These are phyloP conservation scores for Cucurbita pepo DNA, from an alignment of 306 rosid genomes.

Conservation along the genomic window DNA sequence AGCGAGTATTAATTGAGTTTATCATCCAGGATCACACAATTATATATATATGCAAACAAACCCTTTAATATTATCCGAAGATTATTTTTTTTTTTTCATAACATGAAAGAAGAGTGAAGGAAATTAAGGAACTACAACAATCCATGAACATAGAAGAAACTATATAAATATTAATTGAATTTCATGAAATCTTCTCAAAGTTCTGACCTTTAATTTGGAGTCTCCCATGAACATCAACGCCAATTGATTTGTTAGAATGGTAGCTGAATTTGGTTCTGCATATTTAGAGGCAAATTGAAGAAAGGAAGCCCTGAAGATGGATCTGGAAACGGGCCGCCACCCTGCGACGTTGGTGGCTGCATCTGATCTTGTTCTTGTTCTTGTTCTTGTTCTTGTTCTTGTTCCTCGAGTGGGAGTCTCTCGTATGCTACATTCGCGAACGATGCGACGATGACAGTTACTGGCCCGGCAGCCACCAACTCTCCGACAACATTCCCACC, in stretches of 20 bases:
- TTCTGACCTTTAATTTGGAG: slow-evolving; percentile 37
- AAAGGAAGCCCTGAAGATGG: slow-evolving; percentile 63
- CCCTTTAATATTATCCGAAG: background rate
- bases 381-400: slow-evolving; percentile 14
- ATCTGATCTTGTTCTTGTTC: slow-evolving; percentile 18
- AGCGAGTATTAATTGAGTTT: background rate
- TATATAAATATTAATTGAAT: background rate
- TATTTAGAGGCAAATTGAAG: slow-evolving; percentile 65
- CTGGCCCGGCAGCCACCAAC: slow-evolving; percentile 69
- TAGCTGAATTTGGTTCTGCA: slow-evolving; percentile 64
- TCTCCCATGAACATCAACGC: background rate
- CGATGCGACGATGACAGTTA: slow-evolving; percentile 66
- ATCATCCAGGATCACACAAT: background rate
- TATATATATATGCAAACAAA: background rate
- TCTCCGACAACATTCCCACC: slow-evolving; percentile 89
- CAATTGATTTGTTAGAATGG: slow-evolving; percentile 11
- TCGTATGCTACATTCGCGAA: slow-evolving; percentile 85
- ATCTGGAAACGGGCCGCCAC: slow-evolving; percentile 30
- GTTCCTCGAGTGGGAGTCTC: slow-evolving; percentile 61
- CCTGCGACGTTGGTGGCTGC: slow-evolving; percentile 28
- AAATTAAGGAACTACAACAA: too few relatives aligned
- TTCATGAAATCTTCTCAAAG: slow-evolving; percentile 22
- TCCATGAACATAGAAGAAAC: background rate
- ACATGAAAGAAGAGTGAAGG: background rate
- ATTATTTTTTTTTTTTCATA: background rate